Evolutionary conservation across 2,329 filamentous ascomycete genomes (phyloP), one percentile per base, ranked within the genome.

Genomic region (Fusarium beomiforme): DNA sequence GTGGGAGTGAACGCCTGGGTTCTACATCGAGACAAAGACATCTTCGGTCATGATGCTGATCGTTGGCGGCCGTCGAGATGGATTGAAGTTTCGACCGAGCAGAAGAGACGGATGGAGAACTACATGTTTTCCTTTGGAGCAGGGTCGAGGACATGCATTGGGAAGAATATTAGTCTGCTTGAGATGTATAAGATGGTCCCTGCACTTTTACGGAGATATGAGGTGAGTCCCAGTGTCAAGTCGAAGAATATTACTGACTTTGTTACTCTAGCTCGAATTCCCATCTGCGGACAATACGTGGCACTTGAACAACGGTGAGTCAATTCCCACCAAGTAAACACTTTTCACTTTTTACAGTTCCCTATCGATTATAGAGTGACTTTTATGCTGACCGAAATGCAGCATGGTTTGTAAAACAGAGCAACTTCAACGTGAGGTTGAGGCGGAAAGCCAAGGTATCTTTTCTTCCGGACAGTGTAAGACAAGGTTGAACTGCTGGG

Each of bases 1-100:
- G 90, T 93, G 3, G 92, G 92, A 12, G 92, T 89, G 76, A 92
- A 89, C 59, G 88, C 92, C 0, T 94, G 91, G 91, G 90, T 93
- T 12, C 82, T 94, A 23, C 92, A 94, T 76, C 86, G 90, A 3
- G 85, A 90, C 11, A 83, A 85, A 12, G 88, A 90, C 51, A 83
- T 94, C 21, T 95, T 92, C 75, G 92, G 92, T 4, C 78, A 83
- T 0, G 89, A 94, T 69, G 87, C 89, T 2, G 89, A 93, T 46
- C 80, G 78, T 0, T 95, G 87, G 78, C 81, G 90, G 17, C 63
- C 63, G 1, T 42, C 36, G 79, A 80, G 92, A 43, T 93, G 92
- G 86, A 77, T 89, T 10, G 79, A 83, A 11, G 83, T 71, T 6
- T 83, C 85, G 50, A 84, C 88, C 21, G 84, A 85, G 53, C 77